Evolutionary conservation across 495 filamentous ascomycete genomes (phyloP).

Genomic region (Xylaria bambusicola): DNA sequence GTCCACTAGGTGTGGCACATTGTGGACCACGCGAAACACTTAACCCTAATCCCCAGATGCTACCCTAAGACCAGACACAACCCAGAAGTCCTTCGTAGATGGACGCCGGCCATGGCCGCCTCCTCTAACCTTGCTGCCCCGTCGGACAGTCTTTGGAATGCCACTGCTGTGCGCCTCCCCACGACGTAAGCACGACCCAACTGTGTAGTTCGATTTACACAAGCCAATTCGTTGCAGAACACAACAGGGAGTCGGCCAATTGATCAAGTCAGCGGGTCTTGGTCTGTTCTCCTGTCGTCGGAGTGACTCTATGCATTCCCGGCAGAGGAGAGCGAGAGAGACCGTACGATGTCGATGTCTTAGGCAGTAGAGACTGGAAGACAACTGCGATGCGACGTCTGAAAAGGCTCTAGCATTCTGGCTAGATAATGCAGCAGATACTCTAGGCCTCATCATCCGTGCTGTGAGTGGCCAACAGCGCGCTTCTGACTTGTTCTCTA

Average conservation of each 20-base stretch:
- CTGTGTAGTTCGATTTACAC: conserved; percentile 9
- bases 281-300: conserved; percentile 14
- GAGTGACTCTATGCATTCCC: conserved; percentile 10
- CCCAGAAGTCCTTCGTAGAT: conserved; percentile 1
- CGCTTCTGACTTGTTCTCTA: conserved; percentile 14
- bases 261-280: conserved; percentile 8
- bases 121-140: conserved; percentile 7
- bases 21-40: conserved; percentile 1
- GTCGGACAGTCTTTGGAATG: conserved; percentile 5
- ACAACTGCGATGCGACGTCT: conserved; percentile 18
- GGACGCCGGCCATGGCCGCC: conserved; percentile 5
- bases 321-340: conserved; percentile 2
- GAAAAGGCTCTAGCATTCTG: conserved; percentile 13
- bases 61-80: conserved; percentile 14
- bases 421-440: conserved; percentile 9
- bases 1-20: conserved; percentile 9
- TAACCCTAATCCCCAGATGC: conserved; percentile 24
- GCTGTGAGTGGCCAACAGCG: background rate
- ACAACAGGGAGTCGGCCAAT: conserved; percentile 8
- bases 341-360: conserved; percentile 1
- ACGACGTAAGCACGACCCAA: conserved; percentile 7
- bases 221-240: conserved; percentile 14
- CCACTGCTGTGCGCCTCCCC: conserved; percentile 1
- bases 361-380: conserved; percentile 5
- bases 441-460: background rate